Conservation (phyloP, 2,329 filamentous ascomycete genomes). For the Kalaharituber pfeilii region DNA sequence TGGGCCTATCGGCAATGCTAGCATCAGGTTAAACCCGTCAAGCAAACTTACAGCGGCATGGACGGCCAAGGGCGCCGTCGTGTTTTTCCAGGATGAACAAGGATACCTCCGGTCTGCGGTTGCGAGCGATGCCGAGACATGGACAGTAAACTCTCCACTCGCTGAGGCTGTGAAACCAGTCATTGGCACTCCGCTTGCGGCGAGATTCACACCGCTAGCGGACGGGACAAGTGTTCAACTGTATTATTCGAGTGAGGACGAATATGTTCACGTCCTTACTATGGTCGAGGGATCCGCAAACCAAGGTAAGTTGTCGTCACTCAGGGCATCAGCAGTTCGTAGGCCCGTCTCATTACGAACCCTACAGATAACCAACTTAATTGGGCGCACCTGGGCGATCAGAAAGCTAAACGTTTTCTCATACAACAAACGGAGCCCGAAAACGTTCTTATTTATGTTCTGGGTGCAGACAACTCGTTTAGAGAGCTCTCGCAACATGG, state of each 20-base stretch:
- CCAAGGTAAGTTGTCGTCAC: neutral
- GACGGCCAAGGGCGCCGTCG: neutral
- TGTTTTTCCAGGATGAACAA: neutral
- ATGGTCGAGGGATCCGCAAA: neutral
- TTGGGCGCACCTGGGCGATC: neutral
- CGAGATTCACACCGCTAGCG: neutral
- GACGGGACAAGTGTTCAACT: neutral
- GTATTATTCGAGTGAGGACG: neutral
- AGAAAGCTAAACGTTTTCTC: neutral
- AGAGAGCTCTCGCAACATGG: neutral
- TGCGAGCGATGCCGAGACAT: neutral
- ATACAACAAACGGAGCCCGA: neutral
- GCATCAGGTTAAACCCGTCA: neutral
- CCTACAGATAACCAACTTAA: neutral
- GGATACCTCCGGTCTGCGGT: neutral
- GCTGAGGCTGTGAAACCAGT: neutral
- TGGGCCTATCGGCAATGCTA: neutral
- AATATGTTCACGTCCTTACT: neutral
- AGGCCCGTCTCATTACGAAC: neutral
- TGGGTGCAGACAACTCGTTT: neutral
- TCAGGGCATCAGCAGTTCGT: no score
- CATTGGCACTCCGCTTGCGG: neutral
- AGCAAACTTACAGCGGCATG: neutral
- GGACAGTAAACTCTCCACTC: neutral
- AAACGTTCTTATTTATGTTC: neutral